A percentile compares a stretch with the other conserved stretches of the same genome.
Evolutionary conservation across 371 early-diverging fungal genomes (phyloP).

Genomic region (Batkoa obscura): DNA sequence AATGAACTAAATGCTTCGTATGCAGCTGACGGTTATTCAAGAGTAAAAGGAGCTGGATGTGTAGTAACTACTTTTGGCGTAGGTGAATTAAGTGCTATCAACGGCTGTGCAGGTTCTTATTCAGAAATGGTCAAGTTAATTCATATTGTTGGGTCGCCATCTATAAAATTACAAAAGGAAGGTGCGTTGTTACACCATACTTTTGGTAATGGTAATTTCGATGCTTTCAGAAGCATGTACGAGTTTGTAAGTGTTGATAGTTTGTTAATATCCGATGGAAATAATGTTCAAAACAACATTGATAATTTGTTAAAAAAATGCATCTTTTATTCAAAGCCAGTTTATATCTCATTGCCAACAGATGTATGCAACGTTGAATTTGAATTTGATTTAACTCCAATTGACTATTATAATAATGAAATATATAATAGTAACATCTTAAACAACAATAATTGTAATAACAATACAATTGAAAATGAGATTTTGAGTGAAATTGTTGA

Average conservation of each 20-base stretch:
- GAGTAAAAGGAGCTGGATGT: slow-evolving; percentile 18
- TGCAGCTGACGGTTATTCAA: slow-evolving; percentile 31
- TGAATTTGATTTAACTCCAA: slow-evolving; percentile 7
- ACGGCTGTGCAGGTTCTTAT: slow-evolving; percentile 29
- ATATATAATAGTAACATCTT: too few species aligned
- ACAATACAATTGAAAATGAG: too few species aligned
- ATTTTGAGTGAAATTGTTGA: slow-evolving; percentile 11
- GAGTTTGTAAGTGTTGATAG: slow-evolving; percentile 10
- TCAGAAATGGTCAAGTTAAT: slow-evolving; percentile 30
- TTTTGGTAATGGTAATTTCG: slow-evolving; percentile 28
- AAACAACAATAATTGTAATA: too few species aligned
- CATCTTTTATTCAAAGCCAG: too few species aligned
- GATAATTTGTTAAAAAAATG: too few species aligned
- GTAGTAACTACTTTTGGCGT: slow-evolving; percentile 33
- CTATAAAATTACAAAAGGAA: slow-evolving; percentile 10
- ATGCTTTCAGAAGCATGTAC: slow-evolving; percentile 13
- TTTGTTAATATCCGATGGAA: slow-evolving; percentile 21
- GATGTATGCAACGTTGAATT: slow-evolving; percentile 18
- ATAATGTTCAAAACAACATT: slow-evolving; percentile 19
- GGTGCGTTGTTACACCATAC: slow-evolving; percentile 27
- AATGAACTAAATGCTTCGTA: slow-evolving; percentile 27
- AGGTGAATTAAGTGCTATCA: slow-evolving; percentile 26
- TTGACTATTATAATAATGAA: slow-evolving; percentile 12
- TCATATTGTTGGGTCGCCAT: slow-evolving; percentile 24
- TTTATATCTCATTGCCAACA: slow-evolving; percentile 24